phyloP scores from a whole-genome alignment of 2,329 filamentous ascomycete species.

The Cladophialophora psammophila region DNA sequence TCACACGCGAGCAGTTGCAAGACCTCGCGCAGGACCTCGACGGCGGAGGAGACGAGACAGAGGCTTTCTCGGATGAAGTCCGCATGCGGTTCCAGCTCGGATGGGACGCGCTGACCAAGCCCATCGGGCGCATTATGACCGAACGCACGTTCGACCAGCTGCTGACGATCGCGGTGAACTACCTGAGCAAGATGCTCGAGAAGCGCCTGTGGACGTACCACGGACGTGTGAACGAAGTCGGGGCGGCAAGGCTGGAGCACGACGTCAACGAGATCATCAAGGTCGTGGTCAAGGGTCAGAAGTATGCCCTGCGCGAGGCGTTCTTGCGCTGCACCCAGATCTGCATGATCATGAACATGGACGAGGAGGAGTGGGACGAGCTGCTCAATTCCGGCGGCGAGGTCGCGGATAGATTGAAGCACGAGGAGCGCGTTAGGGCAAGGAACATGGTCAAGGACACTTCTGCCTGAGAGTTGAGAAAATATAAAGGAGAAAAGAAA shows the following conservation, averaged over 20 bases:
- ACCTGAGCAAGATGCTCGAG: conserved; percentile 81
- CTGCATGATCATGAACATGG: conserved; percentile 88
- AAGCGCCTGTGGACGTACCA: conserved; percentile 84
- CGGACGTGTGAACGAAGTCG: conserved; percentile 79
- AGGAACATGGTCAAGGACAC: conserved; percentile 66
- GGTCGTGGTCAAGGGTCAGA: conserved; percentile 62
- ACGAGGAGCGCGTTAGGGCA: conserved; percentile 76
- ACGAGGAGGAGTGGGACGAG: conserved; percentile 94
- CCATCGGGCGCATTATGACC: conserved; percentile 84
- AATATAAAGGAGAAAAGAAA: neutral
- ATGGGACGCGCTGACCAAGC: conserved; percentile 86
- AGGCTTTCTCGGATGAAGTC: conserved; percentile 67
- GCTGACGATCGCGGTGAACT: conserved; percentile 73
- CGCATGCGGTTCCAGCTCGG: conserved; percentile 79
- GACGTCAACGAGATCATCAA: conserved; percentile 79
- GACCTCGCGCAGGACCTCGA: conserved; percentile 45
- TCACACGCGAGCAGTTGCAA: conserved; percentile 57
- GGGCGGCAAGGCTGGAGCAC: conserved; percentile 81
- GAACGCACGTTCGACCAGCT: conserved; percentile 77
- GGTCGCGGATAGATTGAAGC: conserved; percentile 69
- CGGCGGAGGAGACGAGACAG: conserved; percentile 41
- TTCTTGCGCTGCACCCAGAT: conserved; percentile 82
- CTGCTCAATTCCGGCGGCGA: conserved; percentile 58
- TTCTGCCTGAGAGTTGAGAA: neutral
- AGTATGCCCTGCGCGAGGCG: conserved; percentile 78